These are phyloP conservation scores for Salix exigua DNA, from an alignment of 345 rosid species.

Conservation along the genomic window DNA sequence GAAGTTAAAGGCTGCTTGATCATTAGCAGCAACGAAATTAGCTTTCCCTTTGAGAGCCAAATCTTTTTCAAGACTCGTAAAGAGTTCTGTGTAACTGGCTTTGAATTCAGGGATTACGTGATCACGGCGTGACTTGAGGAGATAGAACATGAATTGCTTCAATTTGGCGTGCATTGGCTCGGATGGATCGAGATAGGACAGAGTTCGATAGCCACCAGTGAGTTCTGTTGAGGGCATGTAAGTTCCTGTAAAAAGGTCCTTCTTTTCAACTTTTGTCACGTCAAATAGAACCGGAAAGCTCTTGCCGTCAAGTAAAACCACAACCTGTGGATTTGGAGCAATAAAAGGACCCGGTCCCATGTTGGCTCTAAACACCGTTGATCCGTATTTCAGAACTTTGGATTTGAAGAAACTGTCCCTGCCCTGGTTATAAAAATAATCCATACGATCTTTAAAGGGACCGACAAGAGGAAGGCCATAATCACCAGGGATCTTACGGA, in stretches of 20 bases:
- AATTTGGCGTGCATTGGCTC: constrained; percentile 73
- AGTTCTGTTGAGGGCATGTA: constrained; percentile 79
- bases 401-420: constrained; percentile 71
- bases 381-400: constrained; percentile 53
- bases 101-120: constrained; percentile 72
- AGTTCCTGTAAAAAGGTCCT: constrained; percentile 80
- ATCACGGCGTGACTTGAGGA: constrained; percentile 51
- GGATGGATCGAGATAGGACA: constrained; percentile 82
- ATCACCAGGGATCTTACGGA: constrained; percentile 63
- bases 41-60: constrained; percentile 60
- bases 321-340: constrained; percentile 53
- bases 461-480: constrained; percentile 72
- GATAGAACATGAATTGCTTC: constrained; percentile 60
- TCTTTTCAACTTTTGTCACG: constrained; percentile 71
- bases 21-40: constrained; percentile 40
- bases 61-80: constrained; percentile 52
- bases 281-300: constrained; percentile 88
- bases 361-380: constrained; percentile 65
- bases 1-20: constrained; percentile 70
- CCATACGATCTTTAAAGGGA: constrained; percentile 70
- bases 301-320: constrained; percentile 81
- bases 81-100: constrained; percentile 43
- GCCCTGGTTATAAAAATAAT: constrained; percentile 70
- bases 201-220: constrained; percentile 78
- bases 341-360: constrained; percentile 87